Evolutionary conservation across 768 basidiomycete genomes (phyloP).

Genomic region (Suillus bovinus): DNA sequence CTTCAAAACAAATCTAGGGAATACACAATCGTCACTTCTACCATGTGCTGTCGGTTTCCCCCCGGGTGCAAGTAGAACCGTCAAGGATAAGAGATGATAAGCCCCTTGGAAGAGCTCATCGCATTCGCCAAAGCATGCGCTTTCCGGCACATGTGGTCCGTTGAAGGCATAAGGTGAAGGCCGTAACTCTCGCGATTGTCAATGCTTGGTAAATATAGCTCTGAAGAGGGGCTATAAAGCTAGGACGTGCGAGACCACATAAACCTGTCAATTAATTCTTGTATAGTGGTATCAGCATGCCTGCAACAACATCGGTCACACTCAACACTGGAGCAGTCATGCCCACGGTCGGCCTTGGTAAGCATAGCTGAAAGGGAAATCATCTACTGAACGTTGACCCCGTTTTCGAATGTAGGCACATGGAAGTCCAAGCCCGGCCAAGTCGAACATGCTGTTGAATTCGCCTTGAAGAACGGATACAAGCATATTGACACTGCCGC

Average conservation of each 20-base stretch:
- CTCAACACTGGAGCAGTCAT: conserved; percentile 80
- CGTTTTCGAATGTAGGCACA: conserved; percentile 49
- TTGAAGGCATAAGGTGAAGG: background rate
- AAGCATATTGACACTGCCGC: conserved; percentile 70
- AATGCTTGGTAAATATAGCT: conserved; percentile 6
- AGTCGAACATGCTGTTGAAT: conserved; percentile 73
- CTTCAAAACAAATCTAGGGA: conserved; percentile 26
- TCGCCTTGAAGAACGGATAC: conserved; percentile 76
- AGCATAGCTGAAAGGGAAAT: conserved; percentile 11
- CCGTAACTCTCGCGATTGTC: conserved; percentile 8
- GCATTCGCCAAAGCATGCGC: background rate
- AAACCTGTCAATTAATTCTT: background rate
- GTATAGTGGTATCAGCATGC: conserved; percentile 39
- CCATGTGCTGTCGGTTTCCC: conserved; percentile 62
- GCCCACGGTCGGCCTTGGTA: conserved; percentile 72
- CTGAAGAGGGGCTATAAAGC: conserved; percentile 7
- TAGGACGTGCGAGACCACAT: conserved; percentile 26
- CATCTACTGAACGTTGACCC: conserved; percentile 18
- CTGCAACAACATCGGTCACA: conserved; percentile 48
- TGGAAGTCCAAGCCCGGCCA: conserved; percentile 74
- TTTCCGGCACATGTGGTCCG: background rate
- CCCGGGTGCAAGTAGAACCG: conserved; percentile 39
- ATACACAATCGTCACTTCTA: conserved; percentile 45
- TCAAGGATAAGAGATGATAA: background rate
- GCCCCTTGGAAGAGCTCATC: background rate